phyloP scores from a whole-genome alignment of 805 yeast genomes.

The Candida quercuum region DNA sequence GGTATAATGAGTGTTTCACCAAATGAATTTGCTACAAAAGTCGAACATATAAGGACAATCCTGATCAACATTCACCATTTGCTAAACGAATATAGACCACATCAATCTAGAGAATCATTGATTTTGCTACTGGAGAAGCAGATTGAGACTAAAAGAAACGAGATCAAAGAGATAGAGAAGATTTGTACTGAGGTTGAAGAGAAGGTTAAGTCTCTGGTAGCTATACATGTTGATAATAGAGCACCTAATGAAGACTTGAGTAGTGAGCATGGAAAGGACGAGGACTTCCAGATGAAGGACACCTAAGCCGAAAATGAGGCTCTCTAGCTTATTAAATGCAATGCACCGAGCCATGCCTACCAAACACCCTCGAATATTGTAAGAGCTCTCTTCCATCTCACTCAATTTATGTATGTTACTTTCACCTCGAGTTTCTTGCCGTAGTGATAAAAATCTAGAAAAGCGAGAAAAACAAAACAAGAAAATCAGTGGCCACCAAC shows the following conservation, averaged over 20 bases:
- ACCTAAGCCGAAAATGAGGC: too few relatives aligned
- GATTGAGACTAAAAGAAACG: slow-evolving; percentile 54
- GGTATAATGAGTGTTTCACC: slow-evolving; percentile 79
- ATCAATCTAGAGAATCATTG: slow-evolving; percentile 87
- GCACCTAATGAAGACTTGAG: slow-evolving; percentile 1
- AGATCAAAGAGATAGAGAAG: slow-evolving; percentile 39
- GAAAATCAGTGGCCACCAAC: neutral
- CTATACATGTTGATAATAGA: slow-evolving; percentile 22
- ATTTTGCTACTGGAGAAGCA: slow-evolving; percentile 69
- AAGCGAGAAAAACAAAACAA: neutral
- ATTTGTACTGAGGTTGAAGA: slow-evolving; percentile 36
- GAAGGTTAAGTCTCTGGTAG: slow-evolving; percentile 30
- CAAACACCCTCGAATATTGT: too few relatives aligned
- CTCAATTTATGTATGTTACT: too few relatives aligned
- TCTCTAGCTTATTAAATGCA: too few relatives aligned
- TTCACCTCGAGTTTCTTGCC: neutral
- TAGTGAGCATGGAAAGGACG: slow-evolving; percentile 2
- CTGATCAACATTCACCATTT: slow-evolving; percentile 89
- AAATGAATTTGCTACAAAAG: slow-evolving; percentile 49
- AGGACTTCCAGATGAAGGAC: neutral
- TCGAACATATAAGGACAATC: slow-evolving; percentile 75
- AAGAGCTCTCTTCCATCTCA: too few relatives aligned
- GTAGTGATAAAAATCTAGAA: neutral
- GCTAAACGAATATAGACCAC: slow-evolving; percentile 88
- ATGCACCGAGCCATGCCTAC: too few relatives aligned